Evolutionary conservation across 768 basidiomycete species (phyloP).

Genomic region (Leccinellum luteum): DNA sequence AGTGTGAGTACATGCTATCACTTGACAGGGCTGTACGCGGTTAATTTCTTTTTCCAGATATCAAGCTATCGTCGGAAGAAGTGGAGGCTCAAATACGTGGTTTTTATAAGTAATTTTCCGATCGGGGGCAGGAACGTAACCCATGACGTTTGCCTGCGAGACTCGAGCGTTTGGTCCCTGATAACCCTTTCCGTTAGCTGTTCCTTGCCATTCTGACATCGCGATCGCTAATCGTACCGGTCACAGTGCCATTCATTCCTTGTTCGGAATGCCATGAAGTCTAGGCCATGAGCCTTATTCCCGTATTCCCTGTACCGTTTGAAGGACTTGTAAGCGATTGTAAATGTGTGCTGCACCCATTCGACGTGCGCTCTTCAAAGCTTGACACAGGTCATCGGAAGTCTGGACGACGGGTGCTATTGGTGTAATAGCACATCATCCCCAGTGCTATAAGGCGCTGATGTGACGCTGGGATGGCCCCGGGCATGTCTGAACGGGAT

Average conservation of each 20-base stretch:
- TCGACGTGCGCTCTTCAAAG: neutral
- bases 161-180: neutral
- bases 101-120: constrained; percentile 44
- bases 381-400: neutral
- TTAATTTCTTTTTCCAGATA: constrained; percentile 49
- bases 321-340: neutral
- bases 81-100: constrained; percentile 68
- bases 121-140: neutral
- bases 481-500: too few relatives aligned
- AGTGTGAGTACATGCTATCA: constrained; percentile 38
- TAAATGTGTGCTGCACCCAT: neutral
- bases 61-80: constrained; percentile 72
- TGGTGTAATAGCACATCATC: neutral
- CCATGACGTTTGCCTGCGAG: neutral
- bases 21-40: neutral
- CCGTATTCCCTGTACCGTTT: neutral
- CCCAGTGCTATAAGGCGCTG: too few relatives aligned
- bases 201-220: too few relatives aligned
- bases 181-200: too few relatives aligned
- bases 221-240: neutral
- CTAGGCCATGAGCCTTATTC: neutral
- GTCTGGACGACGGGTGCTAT: neutral
- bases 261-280: neutral
- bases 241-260: neutral
- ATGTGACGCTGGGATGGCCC: neutral